Conservation (phyloP, 192 early-diverging fungal genomes). For the Thoreauomyces humboldtii region DNA sequence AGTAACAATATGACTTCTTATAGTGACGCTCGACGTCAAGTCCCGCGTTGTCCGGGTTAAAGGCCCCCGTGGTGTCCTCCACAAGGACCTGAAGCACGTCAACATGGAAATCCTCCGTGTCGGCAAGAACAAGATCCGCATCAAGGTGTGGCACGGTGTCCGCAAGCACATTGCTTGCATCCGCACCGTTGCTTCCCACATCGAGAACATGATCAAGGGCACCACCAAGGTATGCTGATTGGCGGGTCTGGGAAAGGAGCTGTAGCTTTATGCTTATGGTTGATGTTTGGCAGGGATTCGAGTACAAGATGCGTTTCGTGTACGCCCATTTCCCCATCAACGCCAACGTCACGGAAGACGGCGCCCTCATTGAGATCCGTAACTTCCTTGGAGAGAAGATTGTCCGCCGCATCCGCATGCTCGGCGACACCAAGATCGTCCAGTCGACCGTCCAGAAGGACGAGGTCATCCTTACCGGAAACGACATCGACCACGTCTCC, state of each 20-base stretch:
- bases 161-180: constrained; percentile 99
- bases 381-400: constrained; percentile 99
- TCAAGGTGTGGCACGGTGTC: constrained; percentile 91
- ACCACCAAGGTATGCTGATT: constrained; percentile 76
- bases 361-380: constrained; percentile 86
- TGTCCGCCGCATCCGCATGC: constrained; percentile 79
- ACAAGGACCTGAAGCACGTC: constrained; percentile 90
- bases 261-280: not conserved
- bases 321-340: constrained; percentile 99
- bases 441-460: constrained; percentile 87
- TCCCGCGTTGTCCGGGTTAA: constrained; percentile 82
- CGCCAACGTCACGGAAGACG: constrained; percentile 77
- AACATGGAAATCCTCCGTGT: constrained; percentile 84
- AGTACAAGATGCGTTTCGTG: constrained; percentile 99
- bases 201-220: constrained; percentile 96
- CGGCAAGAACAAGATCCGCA: constrained; percentile 67
- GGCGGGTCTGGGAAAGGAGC: no score
- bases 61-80: constrained; percentile 87
- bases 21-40: constrained; percentile 81
- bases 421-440: constrained; percentile 77
- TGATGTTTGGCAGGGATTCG: constrained; percentile 65
- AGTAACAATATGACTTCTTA: not conserved
- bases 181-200: constrained; percentile 93
- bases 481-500: constrained; percentile 92
- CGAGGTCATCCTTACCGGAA: constrained; percentile 89